These are phyloP conservation scores for Chalciporus chontae DNA, from an alignment of 768 basidiomycete species.

Conservation along the genomic window DNA sequence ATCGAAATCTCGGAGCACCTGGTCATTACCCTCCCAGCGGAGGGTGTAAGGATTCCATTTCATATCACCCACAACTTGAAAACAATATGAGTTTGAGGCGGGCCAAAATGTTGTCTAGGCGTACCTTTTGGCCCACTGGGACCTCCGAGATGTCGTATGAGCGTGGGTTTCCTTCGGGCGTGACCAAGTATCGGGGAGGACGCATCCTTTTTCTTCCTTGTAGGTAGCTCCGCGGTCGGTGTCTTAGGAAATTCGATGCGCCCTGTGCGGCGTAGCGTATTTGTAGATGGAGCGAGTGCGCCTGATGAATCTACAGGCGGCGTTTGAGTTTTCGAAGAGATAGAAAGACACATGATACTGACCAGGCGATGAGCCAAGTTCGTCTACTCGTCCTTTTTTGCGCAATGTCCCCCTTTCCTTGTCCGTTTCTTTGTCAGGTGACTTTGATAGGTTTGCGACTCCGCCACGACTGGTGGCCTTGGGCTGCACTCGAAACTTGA, in stretches of 20 bases:
- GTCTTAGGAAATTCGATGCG: constrained; percentile 52
- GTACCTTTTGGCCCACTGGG: constrained; percentile 68
- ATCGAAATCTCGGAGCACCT: constrained; percentile 87
- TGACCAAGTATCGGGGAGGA: constrained; percentile 42
- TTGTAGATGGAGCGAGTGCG: constrained; percentile 42
- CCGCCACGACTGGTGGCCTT: constrained; percentile 59
- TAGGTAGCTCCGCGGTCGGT: constrained; percentile 33
- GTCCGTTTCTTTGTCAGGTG: constrained; percentile 37
- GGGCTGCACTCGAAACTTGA: constrained; percentile 69
- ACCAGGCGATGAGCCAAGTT: constrained; percentile 40
- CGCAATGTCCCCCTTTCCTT: constrained; percentile 54
- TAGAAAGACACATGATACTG: constrained; percentile 16
- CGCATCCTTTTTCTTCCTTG: constrained; percentile 53
- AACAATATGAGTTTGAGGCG: constrained; percentile 13
- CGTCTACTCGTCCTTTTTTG: constrained; percentile 52
- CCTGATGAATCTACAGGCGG: constrained; percentile 18
- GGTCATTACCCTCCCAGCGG: constrained; percentile 98
- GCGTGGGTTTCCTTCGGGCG: constrained; percentile 73
- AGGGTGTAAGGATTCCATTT: constrained; percentile 89
- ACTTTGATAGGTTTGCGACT: constrained; percentile 43
- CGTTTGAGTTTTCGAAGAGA: constrained; percentile 1
- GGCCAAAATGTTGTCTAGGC: constrained; percentile 16
- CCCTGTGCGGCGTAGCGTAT: constrained; percentile 54
- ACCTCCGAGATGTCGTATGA: constrained; percentile 82
- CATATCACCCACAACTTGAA: constrained; percentile 92